Percentiles rank a stretch among this genome's conserved stretches.
Evolutionary conservation across 208 protist species (phyloP).

Genomic region (Acanthamoeba castellanii): DNA sequence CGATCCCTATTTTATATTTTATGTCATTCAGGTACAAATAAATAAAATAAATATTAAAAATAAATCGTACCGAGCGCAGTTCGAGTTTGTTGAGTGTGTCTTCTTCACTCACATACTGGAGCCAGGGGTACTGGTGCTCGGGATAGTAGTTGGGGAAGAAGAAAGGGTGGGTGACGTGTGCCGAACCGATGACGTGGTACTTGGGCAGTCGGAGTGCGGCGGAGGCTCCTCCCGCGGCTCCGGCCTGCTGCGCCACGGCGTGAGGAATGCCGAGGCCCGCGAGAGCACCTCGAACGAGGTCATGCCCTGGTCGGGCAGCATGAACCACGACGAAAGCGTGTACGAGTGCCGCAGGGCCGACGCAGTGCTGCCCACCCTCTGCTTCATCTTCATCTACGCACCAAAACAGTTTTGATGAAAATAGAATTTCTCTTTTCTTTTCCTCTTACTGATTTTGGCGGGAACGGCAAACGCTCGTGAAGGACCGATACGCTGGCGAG

Average conservation of each 20-base stretch:
- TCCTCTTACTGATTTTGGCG: no score
- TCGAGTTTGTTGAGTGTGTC: conserved; percentile 68
- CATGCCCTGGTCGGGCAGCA: conserved; percentile 72
- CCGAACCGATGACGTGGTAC: conserved; percentile 53
- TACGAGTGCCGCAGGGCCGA: conserved; percentile 27
- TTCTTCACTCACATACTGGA: conserved; percentile 54
- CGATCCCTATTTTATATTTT: background rate
- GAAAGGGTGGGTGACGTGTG: conserved; percentile 72
- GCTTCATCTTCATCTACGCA: background rate
- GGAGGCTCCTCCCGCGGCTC: background rate
- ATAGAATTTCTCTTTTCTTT: no score
- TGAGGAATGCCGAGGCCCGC: conserved; percentile 57
- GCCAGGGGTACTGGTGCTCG: conserved; percentile 68
- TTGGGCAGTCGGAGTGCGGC: background rate
- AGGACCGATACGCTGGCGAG: no score
- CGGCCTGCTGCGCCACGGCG: conserved; percentile 33
- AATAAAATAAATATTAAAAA: background rate
- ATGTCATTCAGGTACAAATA: background rate
- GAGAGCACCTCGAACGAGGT: conserved; percentile 69
- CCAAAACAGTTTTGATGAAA: background rate
- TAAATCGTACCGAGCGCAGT: background rate
- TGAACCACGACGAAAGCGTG: conserved; percentile 68
- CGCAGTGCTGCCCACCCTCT: background rate
- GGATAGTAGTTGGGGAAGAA: conserved; percentile 70
- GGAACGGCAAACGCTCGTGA: no score